Conservation (phyloP, 176 grass and related monocot genomes). For the Triticum monococcum region DNA sequence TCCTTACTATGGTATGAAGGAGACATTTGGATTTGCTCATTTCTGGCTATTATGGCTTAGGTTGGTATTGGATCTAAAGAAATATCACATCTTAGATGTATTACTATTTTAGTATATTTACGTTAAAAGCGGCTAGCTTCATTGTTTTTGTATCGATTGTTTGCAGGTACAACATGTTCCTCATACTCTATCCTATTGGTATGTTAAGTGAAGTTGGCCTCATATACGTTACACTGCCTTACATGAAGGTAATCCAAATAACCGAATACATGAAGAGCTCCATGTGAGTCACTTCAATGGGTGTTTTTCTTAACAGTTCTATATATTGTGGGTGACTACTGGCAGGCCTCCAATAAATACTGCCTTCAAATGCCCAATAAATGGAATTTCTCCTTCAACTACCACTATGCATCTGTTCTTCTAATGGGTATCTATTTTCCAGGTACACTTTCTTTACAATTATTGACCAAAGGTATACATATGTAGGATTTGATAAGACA, state of each 20-base stretch:
- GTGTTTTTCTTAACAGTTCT: neutral
- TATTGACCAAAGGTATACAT: neutral
- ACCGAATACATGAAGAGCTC: neutral
- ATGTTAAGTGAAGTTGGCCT: constrained; percentile 47
- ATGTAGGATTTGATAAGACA: neutral
- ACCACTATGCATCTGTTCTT: constrained; percentile 28
- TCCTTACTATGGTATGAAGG: constrained; percentile 89
- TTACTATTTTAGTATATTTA: neutral
- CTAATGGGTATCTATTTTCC: constrained; percentile 26
- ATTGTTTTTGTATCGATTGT: neutral
- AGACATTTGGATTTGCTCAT: constrained; percentile 65
- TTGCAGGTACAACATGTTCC: constrained; percentile 45
- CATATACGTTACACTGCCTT: constrained; percentile 40
- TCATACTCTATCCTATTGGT: constrained; percentile 51
- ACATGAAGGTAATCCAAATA: constrained; percentile 27
- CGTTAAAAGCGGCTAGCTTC: neutral
- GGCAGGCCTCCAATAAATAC: constrained; percentile 19
- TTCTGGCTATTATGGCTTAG: constrained; percentile 91
- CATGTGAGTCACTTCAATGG: neutral
- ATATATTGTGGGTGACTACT: neutral
- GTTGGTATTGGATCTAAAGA: constrained; percentile 2
- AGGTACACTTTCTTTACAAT: neutral
- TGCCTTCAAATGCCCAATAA: constrained; percentile 37
- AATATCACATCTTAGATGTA: neutral
- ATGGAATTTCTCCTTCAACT: constrained; percentile 39